Conservation (phyloP, 176 grass and related monocot genomes). For the Olyra latifolia region DNA sequence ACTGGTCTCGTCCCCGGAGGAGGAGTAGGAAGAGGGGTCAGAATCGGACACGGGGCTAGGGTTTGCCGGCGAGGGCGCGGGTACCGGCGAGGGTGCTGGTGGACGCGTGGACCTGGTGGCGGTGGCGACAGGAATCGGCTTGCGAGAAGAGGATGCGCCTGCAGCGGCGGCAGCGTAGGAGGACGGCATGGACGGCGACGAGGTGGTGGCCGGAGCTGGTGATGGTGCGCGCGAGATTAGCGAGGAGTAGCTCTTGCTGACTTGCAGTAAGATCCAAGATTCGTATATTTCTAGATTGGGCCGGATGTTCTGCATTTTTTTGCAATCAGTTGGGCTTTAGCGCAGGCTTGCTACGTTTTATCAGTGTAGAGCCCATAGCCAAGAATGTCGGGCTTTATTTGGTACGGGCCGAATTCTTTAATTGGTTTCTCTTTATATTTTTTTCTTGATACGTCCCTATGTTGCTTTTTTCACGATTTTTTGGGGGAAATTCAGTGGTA, state of each 20-base stretch:
- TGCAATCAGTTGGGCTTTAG: neutral
- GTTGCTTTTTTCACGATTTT: neutral
- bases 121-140: neutral
- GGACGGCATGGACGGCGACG: slow-evolving; percentile 41
- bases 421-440: neutral
- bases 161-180: slow-evolving; percentile 50
- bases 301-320: neutral
- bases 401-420: neutral
- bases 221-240: slow-evolving; percentile 36
- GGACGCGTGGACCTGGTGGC: neutral
- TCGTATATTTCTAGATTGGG: neutral
- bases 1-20: slow-evolving; percentile 38
- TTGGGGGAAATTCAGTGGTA: neutral
- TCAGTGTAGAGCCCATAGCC: neutral
- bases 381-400: neutral
- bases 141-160: slow-evolving; percentile 37
- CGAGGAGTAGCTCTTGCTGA: neutral
- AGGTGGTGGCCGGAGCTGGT: slow-evolving; percentile 26
- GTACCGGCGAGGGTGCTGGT: neutral
- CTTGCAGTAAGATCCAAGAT: slow-evolving; percentile 30
- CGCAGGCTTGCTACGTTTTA: neutral
- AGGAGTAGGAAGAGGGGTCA: slow-evolving; percentile 45
- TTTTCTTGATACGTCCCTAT: neutral
- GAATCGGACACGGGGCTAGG: slow-evolving; percentile 46
- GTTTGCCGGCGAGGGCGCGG: slow-evolving; percentile 15